Percentiles rank a stretch among this genome's conserved stretches.
Evolutionary conservation across 2,329 filamentous ascomycete genomes (phyloP).

Genomic region (Microdochium bolleyi): DNA sequence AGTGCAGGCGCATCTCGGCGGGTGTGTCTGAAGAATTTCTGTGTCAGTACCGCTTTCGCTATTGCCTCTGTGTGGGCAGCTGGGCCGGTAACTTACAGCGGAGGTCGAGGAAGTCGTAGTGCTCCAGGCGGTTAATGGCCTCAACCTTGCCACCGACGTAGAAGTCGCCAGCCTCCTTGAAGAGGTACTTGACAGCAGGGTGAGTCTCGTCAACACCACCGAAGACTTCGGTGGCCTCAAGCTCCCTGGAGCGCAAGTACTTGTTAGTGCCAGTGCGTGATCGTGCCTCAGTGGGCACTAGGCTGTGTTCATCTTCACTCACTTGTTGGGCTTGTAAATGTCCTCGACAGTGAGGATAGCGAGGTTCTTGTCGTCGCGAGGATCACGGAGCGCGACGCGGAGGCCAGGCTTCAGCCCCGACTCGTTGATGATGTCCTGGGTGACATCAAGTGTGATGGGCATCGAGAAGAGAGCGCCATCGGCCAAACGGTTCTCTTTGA

Average conservation of each 20-base stretch:
- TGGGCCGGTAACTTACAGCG: conserved; percentile 65
- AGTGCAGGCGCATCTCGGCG: conserved; percentile 88
- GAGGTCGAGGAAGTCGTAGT: conserved; percentile 97
- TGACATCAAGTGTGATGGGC: conserved; percentile 89
- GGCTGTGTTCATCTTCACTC: conserved; percentile 26
- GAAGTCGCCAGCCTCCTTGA: conserved; percentile 71
- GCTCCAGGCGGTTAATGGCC: conserved; percentile 88
- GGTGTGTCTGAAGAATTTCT: conserved; percentile 60
- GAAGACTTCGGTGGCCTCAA: conserved; percentile 91
- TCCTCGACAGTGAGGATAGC: conserved; percentile 95
- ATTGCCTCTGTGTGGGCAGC: conserved; percentile 5
- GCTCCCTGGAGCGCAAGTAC: conserved; percentile 44
- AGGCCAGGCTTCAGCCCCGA: conserved; percentile 70
- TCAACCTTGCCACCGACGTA: conserved; percentile 96
- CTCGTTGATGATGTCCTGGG: conserved; percentile 65
- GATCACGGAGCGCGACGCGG: conserved; percentile 83
- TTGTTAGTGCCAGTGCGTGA: conserved; percentile 22
- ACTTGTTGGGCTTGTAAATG: conserved; percentile 94
- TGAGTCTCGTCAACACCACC: conserved; percentile 84
- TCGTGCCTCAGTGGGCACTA: conserved; percentile 18
- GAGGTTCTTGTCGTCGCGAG: conserved; percentile 91
- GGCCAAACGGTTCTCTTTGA: conserved; percentile 77
- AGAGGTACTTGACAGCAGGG: conserved; percentile 87
- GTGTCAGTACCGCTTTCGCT: neutral
- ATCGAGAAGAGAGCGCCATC: conserved; percentile 92